Conservation (phyloP, 2,329 filamentous ascomycete genomes). For the Colletotrichum camelliae region DNA sequence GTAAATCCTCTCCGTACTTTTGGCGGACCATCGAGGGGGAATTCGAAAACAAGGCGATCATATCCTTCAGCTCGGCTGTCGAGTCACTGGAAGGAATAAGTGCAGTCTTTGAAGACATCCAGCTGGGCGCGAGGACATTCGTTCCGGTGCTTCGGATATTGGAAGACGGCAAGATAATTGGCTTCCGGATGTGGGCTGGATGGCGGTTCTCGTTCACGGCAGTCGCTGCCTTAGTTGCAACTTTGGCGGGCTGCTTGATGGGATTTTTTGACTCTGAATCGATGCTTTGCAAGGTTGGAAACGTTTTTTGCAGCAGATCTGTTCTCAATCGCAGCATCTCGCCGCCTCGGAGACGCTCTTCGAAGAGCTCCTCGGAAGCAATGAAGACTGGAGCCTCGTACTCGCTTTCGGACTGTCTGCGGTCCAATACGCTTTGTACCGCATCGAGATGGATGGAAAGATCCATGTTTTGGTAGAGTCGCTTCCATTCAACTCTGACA, state of each 20-base stretch:
- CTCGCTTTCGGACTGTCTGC: slow-evolving; percentile 26
- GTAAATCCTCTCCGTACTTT: slow-evolving; percentile 38
- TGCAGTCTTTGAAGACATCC: slow-evolving; percentile 10
- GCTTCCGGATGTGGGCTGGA: slow-evolving; percentile 2
- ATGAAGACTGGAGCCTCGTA: slow-evolving; percentile 23
- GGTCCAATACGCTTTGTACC: slow-evolving; percentile 46
- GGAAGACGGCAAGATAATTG: neutral
- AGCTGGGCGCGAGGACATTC: slow-evolving; percentile 12
- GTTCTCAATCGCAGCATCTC: slow-evolving; percentile 20
- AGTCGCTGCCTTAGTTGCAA: neutral
- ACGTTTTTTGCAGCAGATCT: slow-evolving; percentile 24
- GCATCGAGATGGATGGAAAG: slow-evolving; percentile 47
- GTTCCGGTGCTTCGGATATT: neutral
- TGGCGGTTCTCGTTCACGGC: neutral
- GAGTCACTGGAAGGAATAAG: neutral
- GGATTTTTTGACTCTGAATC: neutral
- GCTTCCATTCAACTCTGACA: slow-evolving; percentile 51
- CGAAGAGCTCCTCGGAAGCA: slow-evolving; percentile 22
- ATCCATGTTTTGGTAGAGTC: slow-evolving; percentile 52
- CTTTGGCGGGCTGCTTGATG: neutral
- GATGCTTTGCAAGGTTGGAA: neutral
- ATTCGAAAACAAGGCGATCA: slow-evolving; percentile 32
- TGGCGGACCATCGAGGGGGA: slow-evolving; percentile 38
- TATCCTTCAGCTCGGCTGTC: slow-evolving; percentile 27
- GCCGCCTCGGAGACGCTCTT: slow-evolving; percentile 19